A percentile compares a stretch with the other conserved stretches of the same genome.
Evolutionary conservation across 148 eudicot genomes (phyloP).

Genomic region (Rhododendron molle): DNA sequence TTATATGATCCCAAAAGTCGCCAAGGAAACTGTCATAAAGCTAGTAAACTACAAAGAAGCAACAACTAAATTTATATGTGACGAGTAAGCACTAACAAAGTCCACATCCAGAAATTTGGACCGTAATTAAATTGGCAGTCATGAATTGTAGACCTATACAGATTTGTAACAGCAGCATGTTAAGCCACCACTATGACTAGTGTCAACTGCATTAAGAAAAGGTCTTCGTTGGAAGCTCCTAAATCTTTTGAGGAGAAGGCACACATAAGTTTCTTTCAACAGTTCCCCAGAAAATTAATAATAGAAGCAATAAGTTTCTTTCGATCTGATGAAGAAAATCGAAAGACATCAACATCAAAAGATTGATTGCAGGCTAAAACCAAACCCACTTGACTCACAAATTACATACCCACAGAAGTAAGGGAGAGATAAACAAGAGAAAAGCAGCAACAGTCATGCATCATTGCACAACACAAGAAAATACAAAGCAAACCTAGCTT

Average conservation of each 20-base stretch:
- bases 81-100: background rate
- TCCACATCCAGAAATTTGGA: background rate
- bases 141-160: conserved; percentile 5
- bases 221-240: background rate
- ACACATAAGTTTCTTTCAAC: background rate
- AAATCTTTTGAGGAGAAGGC: background rate
- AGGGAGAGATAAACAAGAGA: background rate
- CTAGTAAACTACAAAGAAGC: background rate
- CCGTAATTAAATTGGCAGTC: background rate
- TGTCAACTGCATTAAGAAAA: background rate
- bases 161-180: background rate
- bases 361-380: background rate
- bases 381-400: background rate
- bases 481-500: background rate
- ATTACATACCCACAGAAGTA: background rate
- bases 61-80: background rate
- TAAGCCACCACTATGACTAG: conserved; percentile 1
- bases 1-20: background rate
- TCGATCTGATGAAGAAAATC: background rate
- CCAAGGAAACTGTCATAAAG: background rate
- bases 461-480: background rate
- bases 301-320: too few species aligned
- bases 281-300: background rate
- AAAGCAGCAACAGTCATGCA: background rate
- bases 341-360: background rate